phyloP scores from a whole-genome alignment of 2,329 filamentous ascomycete species.

The Fusarium drepaniforme region DNA sequence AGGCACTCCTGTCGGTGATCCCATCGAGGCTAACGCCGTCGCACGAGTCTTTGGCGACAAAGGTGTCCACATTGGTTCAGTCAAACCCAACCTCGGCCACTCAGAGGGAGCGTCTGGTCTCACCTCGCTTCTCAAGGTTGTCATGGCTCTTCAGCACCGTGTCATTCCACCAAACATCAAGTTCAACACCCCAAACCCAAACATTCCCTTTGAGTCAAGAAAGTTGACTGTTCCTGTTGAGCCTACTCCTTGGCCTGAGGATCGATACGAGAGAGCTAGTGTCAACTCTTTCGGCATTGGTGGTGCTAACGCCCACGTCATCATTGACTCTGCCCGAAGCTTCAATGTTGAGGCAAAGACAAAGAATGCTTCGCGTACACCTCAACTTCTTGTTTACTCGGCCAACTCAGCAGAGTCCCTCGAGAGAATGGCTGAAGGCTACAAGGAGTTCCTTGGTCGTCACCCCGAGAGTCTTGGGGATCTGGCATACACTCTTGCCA shows the following conservation, averaged over 20 bases:
- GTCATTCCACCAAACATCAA: slow-evolving; percentile 50
- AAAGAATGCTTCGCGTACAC: background rate
- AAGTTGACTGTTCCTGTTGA: slow-evolving; percentile 44
- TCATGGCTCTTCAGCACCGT: slow-evolving; percentile 47
- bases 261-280: slow-evolving; percentile 13
- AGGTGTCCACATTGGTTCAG: slow-evolving; percentile 43
- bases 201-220: slow-evolving; percentile 39
- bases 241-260: slow-evolving; percentile 41
- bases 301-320: slow-evolving; percentile 52
- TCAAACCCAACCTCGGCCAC: slow-evolving; percentile 56
- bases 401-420: slow-evolving; percentile 24
- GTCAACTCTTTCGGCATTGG: slow-evolving; percentile 42
- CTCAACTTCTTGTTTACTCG: slow-evolving; percentile 31
- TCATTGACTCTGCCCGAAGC: slow-evolving; percentile 37
- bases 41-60: slow-evolving; percentile 44
- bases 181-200: slow-evolving; percentile 43
- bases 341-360: slow-evolving; percentile 3
- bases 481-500: slow-evolving; percentile 49
- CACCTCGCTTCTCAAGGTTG: slow-evolving; percentile 47
- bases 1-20: slow-evolving; percentile 57
- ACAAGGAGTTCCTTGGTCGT: slow-evolving; percentile 38
- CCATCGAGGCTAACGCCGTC: slow-evolving; percentile 53
- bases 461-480: slow-evolving; percentile 29
- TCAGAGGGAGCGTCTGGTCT: slow-evolving; percentile 49
- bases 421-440: slow-evolving; percentile 15